Evolutionary conservation across 495 filamentous ascomycete genomes (phyloP).

Genomic region (Choiromyces venosus): DNA sequence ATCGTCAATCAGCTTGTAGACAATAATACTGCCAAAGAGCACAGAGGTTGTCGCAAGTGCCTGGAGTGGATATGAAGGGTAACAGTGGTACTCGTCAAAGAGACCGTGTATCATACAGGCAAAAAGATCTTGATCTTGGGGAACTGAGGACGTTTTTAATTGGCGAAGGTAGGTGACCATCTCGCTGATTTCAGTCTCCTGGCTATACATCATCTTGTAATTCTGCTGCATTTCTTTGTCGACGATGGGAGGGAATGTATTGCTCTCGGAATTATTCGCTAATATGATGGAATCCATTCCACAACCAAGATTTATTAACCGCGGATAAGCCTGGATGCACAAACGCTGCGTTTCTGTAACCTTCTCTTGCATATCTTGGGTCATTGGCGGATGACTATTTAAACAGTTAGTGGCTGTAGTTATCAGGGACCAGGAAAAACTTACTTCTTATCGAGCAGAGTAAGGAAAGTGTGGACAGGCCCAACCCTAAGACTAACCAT

Average conservation of each 20-base stretch:
- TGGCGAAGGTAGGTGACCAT: conserved; percentile 73
- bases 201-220: conserved; percentile 92
- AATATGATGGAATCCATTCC: conserved; percentile 85
- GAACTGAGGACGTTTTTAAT: conserved; percentile 78
- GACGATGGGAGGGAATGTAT: conserved; percentile 68
- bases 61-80: conserved; percentile 85
- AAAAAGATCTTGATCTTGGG: conserved; percentile 85
- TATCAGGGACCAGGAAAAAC: conserved; percentile 21
- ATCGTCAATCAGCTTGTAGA: conserved; percentile 78
- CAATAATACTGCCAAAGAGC: conserved; percentile 94
- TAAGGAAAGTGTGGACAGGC: conserved; percentile 74
- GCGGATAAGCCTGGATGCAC: conserved; percentile 89
- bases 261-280: conserved; percentile 69
- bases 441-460: conserved; percentile 62
- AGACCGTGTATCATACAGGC: conserved; percentile 97
- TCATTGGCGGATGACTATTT: conserved; percentile 38
- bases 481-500: conserved; percentile 68
- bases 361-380: conserved; percentile 37
- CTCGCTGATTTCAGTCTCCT: conserved; percentile 71
- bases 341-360: conserved; percentile 60
- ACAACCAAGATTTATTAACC: conserved; percentile 93
- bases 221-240: conserved; percentile 91
- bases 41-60: conserved; percentile 92
- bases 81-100: conserved; percentile 96
- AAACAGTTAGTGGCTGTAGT: conserved; percentile 7